Conservation (phyloP, 2,329 filamentous ascomycete genomes). For the Aureobasidium sp. region DNA sequence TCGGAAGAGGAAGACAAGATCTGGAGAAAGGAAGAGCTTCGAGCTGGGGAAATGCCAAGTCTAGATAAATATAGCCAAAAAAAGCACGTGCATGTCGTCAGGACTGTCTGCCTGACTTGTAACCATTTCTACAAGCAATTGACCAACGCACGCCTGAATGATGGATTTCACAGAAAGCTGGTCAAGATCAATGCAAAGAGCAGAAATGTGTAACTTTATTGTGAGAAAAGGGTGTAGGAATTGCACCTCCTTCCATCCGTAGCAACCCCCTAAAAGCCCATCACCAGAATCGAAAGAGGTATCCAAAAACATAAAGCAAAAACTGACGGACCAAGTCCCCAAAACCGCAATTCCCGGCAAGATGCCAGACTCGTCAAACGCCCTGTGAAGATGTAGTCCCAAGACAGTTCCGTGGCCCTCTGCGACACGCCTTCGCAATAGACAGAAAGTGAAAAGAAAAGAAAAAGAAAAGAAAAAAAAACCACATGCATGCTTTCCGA, state of each 20-base stretch:
- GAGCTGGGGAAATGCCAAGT: background rate
- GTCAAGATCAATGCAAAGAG: background rate
- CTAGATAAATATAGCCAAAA: background rate
- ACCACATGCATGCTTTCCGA: constrained; percentile 8
- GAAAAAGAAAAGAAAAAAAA: background rate
- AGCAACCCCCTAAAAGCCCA: background rate
- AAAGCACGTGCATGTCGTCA: background rate
- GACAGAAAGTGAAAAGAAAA: background rate
- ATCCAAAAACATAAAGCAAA: constrained; percentile 2
- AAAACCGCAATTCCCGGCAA: background rate
- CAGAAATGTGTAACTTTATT: background rate
- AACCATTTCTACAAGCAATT: no score
- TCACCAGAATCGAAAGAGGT: constrained; percentile 4
- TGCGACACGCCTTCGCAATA: background rate
- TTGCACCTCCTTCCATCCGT: background rate
- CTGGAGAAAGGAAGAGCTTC: background rate
- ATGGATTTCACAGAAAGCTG: background rate
- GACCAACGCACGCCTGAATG: no score
- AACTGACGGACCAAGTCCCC: background rate
- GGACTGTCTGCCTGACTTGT: background rate
- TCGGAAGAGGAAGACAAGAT: background rate
- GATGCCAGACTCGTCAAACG: constrained; percentile 2
- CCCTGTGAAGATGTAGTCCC: background rate
- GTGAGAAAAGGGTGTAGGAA: background rate
- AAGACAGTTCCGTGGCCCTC: constrained; percentile 2